Conservation (phyloP, 129 eudicot genomes). For the Apium graveolens region DNA sequence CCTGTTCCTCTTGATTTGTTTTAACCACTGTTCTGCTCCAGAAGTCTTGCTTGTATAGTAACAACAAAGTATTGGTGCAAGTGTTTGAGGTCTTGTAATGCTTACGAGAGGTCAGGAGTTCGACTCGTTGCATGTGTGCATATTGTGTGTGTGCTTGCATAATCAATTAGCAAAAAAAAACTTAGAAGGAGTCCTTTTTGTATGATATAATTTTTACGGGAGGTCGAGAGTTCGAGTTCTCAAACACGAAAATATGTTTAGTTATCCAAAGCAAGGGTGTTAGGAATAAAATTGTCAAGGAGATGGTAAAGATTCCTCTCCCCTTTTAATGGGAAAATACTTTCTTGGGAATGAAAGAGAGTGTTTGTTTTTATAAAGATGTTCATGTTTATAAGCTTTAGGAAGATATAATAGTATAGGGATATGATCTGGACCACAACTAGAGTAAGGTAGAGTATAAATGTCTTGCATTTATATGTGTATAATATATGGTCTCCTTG, state of each 20-base stretch:
- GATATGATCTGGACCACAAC: constrained; percentile 25
- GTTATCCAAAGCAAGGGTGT: no score
- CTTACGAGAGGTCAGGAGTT: no score
- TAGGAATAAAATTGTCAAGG: not conserved
- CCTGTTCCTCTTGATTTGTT: constrained; percentile 2
- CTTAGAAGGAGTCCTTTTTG: no score
- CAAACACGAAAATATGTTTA: no score
- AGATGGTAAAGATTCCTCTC: constrained; percentile 13
- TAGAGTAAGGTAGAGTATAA: constrained; percentile 6
- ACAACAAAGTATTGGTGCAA: no score
- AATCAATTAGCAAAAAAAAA: no score
- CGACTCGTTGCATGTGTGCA: no score
- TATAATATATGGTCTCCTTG: not conserved
- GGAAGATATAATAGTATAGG: constrained; percentile 11
- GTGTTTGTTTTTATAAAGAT: constrained; percentile 8
- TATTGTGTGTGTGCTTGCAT: no score
- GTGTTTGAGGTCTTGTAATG: no score
- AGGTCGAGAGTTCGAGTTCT: not conserved
- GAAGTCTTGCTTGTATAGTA: not conserved
- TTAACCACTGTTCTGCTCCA: not conserved
- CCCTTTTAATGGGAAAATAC: constrained; percentile 33
- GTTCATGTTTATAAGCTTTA: constrained; percentile 14
- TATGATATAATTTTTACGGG: not conserved
- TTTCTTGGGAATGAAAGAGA: constrained; percentile 71
- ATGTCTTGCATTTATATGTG: constrained; percentile 17